Evolutionary conservation across 495 filamentous ascomycete species (phyloP).

Genomic region (Rhizodiscina lignyota): DNA sequence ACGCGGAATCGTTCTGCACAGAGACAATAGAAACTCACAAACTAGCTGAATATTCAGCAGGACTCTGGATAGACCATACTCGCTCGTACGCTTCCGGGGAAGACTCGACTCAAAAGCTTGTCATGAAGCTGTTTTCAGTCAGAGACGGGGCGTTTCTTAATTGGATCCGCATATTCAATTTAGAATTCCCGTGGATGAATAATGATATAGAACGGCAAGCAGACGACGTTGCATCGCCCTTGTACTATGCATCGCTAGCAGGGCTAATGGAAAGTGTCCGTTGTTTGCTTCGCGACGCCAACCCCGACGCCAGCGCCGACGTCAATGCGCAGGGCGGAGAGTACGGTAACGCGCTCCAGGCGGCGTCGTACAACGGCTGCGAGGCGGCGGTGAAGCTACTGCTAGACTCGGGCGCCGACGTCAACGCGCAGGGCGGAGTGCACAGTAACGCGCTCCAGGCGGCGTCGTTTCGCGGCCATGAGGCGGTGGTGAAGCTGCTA

Average conservation of each 20-base stretch:
- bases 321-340: not conserved
- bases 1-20: not conserved
- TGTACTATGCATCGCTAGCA: conserved; percentile 7
- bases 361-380: conserved; percentile 1
- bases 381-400: conserved; percentile 2
- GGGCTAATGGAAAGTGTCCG: conserved; percentile 1
- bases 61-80: conserved; percentile 8
- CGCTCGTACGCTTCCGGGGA: not conserved
- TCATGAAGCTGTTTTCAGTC: conserved; percentile 4
- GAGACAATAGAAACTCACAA: conserved; percentile 1
- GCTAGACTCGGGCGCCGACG: conserved; percentile 4
- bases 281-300: not conserved
- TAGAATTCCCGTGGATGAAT: conserved; percentile 1
- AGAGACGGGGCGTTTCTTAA: conserved; percentile 5
- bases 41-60: conserved; percentile 7
- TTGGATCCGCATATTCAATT: conserved; percentile 8
- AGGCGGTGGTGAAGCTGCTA: conserved; percentile 8
- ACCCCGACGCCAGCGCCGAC: not conserved
- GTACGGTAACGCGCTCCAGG: conserved; percentile 3
- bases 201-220: conserved; percentile 1
- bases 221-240: conserved; percentile 1
- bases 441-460: conserved; percentile 3
- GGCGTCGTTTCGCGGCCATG: conserved; percentile 3
- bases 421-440: conserved; percentile 4
- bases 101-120: conserved; percentile 3